phyloP scores from a whole-genome alignment of 23 red algal genomes.

The Gracilaria caudata region DNA sequence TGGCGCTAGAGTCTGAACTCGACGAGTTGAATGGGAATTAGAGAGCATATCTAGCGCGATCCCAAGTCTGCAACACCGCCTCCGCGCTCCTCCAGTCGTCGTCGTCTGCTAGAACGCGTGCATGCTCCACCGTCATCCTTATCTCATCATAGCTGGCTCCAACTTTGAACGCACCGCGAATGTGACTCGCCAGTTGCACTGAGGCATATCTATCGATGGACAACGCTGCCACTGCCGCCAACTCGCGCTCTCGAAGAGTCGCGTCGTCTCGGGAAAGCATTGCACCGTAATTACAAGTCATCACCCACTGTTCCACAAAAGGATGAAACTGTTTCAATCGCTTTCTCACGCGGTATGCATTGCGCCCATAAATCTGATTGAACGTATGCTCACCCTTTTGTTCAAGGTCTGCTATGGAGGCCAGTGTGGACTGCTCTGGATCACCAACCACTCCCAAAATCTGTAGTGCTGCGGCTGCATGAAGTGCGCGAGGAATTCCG shows the following conservation, averaged over 20 bases:
- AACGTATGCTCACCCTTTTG: conserved; percentile 45
- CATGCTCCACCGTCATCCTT: conserved; percentile 42
- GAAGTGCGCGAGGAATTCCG: conserved; percentile 76
- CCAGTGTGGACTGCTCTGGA: neutral
- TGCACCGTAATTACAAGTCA: conserved; percentile 69
- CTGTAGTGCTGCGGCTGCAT: conserved; percentile 67
- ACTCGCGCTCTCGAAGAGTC: conserved; percentile 73
- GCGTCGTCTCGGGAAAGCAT: conserved; percentile 54
- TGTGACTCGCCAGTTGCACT: conserved; percentile 67
- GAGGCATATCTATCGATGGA: conserved; percentile 45
- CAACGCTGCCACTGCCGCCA: conserved; percentile 75
- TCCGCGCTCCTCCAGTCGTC: conserved; percentile 35
- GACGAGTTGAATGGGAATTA: conserved; percentile 25
- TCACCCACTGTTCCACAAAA: conserved; percentile 75
- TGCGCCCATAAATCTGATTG: conserved; percentile 59
- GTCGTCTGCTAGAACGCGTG: conserved; percentile 38
- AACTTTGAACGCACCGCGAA: conserved; percentile 64
- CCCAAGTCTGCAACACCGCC: conserved; percentile 52
- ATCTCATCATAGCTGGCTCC: conserved; percentile 70
- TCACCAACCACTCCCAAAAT: conserved; percentile 35
- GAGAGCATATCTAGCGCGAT: conserved; percentile 53
- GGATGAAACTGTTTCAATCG: conserved; percentile 73
- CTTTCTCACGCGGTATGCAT: conserved; percentile 44
- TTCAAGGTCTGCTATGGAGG: conserved; percentile 6
- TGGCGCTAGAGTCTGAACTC: conserved; percentile 5